These are phyloP conservation scores for Phylloporus sp. DNA, from an alignment of 1,284 basidiomycete species.

Conservation along the genomic window DNA sequence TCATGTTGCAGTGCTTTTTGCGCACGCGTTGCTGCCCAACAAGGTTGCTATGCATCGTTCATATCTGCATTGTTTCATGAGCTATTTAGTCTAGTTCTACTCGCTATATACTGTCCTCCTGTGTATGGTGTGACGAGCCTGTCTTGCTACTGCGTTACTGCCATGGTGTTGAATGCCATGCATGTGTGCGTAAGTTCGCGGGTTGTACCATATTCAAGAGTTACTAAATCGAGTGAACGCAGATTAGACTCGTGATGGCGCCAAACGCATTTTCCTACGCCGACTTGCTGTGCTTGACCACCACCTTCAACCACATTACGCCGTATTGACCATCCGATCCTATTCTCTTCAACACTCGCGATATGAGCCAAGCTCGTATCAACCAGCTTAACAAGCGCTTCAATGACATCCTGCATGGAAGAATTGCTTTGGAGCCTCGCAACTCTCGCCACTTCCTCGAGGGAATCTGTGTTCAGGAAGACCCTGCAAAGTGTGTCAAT, in stretches of 20 bases:
- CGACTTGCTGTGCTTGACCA: conserved; percentile 9
- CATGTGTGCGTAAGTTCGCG: not conserved
- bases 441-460: conserved; percentile 52
- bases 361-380: conserved; percentile 29
- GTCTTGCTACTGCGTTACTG: too few relatives aligned
- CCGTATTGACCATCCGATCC: too few relatives aligned
- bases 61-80: conserved; percentile 23
- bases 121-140: too few relatives aligned
- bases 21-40: conserved; percentile 2
- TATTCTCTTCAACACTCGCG: too few relatives aligned
- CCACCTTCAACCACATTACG: too few relatives aligned
- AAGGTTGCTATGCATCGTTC: not conserved
- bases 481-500: conserved; percentile 50
- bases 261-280: too few relatives aligned
- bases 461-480: conserved; percentile 51
- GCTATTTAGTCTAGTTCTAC: conserved; percentile 12
- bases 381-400: conserved; percentile 37
- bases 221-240: not conserved
- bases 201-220: not conserved
- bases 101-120: too few relatives aligned
- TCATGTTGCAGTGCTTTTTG: conserved; percentile 22
- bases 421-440: conserved; percentile 22
- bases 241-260: too few relatives aligned
- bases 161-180: too few relatives aligned
- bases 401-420: conserved; percentile 36